Base-by-base conservation (phyloP, 176 grass and related monocot genomes). In the Puya raimondii region DNA sequence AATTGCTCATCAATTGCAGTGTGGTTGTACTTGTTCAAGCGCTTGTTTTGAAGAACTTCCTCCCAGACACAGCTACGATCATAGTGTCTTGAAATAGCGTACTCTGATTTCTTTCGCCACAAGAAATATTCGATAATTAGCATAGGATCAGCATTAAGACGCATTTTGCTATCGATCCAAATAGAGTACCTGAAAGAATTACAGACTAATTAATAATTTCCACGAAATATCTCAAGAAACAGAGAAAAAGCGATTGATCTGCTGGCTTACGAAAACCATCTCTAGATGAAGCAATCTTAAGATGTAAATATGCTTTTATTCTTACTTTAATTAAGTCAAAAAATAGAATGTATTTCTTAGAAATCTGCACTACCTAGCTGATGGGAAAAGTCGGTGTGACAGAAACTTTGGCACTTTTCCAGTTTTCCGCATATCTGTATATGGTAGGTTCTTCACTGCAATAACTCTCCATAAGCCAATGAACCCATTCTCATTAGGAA, bases 101-200 rank as follows among this genome's bases (percentile, higher is more conserved):
- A 92, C 81, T 96, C 86, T 85, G 84, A 76, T 79, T 80, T 76
- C 33, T 84, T 87, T 82, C 93, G 80, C 93, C 93, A 96, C 65
- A 96, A 81, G 63, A 96, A 92, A 78, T 92, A 92, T 50, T 96
- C 92, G 64, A 92, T 76, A 53, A 96, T 90, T 42, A 76, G 71
- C 88, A 96, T 79, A 64, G 93, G 93, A 76, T 96, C 93, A 74
- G 89, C 59, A 83, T 90, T 53, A 75, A 92, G 81, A 22, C 86
- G 79, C 71, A 96, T 77, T 85, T 96, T 92, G 79, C 93, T 96
- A 87, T 96, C 93, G 65, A 96, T 64, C 86, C 86, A 96, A 77
- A 96, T 85, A 47, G 93, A 96, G 70, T 92, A 92, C 81, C 92
- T 96, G 71, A 74, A 42, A 71, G 16, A 50, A 59, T 12, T 51